Conservation (phyloP, 768 basidiomycete species). For the Tylopilus felleus region DNA sequence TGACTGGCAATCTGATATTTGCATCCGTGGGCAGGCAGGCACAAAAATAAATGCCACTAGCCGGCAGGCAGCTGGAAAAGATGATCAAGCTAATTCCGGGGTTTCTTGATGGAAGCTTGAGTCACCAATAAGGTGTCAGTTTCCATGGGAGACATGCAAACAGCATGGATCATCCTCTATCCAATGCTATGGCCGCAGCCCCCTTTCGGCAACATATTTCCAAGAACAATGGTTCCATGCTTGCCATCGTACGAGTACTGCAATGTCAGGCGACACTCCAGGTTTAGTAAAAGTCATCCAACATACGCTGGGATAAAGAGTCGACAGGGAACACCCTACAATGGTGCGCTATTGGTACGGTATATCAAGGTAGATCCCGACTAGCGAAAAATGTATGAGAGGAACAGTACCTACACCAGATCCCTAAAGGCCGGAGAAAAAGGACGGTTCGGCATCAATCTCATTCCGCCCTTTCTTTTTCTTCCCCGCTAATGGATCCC, state of each 20-base stretch:
- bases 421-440: slow-evolving; percentile 61
- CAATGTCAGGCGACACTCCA: neutral
- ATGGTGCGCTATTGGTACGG: neutral
- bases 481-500: slow-evolving; percentile 45
- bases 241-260: neutral
- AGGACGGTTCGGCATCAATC: slow-evolving; percentile 54
- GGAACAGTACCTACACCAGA: neutral
- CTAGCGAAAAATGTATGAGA: neutral
- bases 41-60: neutral
- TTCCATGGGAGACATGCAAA: neutral
- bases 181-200: neutral
- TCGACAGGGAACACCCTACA: too few species aligned
- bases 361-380: neutral
- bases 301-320: too few species aligned
- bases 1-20: neutral
- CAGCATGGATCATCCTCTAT: neutral
- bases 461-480: slow-evolving; percentile 61
- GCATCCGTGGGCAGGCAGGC: neutral
- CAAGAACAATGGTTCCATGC: neutral
- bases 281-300: neutral
- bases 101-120: neutral
- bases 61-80: neutral
- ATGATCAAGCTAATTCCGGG: too few species aligned
- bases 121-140: neutral
- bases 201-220: neutral